Conservation (phyloP, 352 stramenopile species). For the Elongisporangium senticosum region DNA sequence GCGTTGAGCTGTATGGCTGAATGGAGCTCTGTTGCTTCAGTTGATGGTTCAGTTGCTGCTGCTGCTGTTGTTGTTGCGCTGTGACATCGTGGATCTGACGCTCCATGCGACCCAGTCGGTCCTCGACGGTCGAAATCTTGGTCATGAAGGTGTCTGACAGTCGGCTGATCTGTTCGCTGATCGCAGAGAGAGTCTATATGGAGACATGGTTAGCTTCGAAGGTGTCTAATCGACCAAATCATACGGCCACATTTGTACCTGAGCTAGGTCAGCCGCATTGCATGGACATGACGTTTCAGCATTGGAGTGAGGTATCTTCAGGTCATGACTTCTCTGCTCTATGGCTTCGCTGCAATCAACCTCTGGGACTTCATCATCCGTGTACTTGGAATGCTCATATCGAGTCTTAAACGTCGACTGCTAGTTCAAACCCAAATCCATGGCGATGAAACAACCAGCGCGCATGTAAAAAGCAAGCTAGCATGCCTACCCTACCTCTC, state of each 20-base stretch:
- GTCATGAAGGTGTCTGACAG: slow-evolving; percentile 24
- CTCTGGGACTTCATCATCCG: not conserved
- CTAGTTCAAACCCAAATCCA: not conserved
- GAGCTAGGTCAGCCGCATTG: not conserved
- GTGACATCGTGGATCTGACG: slow-evolving; percentile 16
- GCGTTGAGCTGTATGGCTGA: not conserved
- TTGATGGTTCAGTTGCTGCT: slow-evolving; percentile 4
- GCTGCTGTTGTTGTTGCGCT: slow-evolving; percentile 13
- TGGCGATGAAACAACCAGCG: too few species aligned
- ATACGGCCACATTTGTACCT: not conserved
- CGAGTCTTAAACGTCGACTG: not conserved
- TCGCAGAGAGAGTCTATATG: slow-evolving; percentile 10
- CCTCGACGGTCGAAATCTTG: slow-evolving; percentile 36
- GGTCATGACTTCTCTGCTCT: not conserved
- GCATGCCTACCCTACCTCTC: not conserved
- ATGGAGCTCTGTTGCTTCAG: not conserved
- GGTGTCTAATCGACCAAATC: not conserved
- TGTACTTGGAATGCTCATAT: not conserved
- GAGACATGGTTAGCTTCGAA: not conserved
- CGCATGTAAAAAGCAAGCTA: not conserved
- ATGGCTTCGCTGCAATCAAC: not conserved
- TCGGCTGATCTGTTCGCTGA: slow-evolving; percentile 26
- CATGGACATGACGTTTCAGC: not conserved
- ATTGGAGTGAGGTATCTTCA: not conserved
- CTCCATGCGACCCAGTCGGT: slow-evolving; percentile 23